Conservation (phyloP, 2,329 filamentous ascomycete genomes). For the Stylonectria norvegica region DNA sequence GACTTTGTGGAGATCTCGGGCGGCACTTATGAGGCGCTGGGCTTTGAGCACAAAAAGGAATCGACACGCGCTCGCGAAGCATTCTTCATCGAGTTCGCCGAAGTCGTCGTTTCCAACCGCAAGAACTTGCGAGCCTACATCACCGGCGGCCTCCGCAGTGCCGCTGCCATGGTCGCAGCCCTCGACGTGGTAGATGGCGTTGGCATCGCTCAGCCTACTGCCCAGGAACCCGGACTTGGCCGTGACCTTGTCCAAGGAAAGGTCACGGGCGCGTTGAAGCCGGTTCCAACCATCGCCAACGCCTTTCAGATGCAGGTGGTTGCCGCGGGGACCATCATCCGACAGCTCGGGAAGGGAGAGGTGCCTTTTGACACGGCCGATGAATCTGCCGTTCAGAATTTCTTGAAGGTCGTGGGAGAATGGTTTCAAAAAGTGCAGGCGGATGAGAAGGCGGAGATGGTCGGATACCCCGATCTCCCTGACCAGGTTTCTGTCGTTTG, state of each 20-base stretch:
- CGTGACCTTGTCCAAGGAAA: constrained; percentile 23
- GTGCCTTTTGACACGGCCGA: no score
- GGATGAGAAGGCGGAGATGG: no score
- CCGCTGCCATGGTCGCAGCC: constrained; percentile 55
- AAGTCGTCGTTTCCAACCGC: constrained; percentile 43
- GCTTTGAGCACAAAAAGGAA: constrained; percentile 50
- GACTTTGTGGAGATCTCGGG: constrained; percentile 60
- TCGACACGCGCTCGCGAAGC: constrained; percentile 53
- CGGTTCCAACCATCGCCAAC: constrained; percentile 2
- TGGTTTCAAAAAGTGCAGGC: no score
- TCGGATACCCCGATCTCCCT: no score
- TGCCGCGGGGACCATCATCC: no score
- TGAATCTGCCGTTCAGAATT: no score
- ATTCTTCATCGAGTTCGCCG: constrained; percentile 60
- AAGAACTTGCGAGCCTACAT: constrained; percentile 55
- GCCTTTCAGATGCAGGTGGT: no score
- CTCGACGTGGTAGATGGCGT: constrained; percentile 57
- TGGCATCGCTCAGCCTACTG: constrained; percentile 45
- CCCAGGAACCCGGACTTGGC: constrained; percentile 18
- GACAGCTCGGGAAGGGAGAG: no score
- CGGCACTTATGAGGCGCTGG: constrained; percentile 56
- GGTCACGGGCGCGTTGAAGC: not conserved
- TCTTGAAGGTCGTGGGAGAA: no score
- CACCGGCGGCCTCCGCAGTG: constrained; percentile 56
- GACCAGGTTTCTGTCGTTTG: no score